These are phyloP conservation scores for Aspergillus sp. DNA, from an alignment of 2,329 filamentous ascomycete genomes.

Conservation along the genomic window DNA sequence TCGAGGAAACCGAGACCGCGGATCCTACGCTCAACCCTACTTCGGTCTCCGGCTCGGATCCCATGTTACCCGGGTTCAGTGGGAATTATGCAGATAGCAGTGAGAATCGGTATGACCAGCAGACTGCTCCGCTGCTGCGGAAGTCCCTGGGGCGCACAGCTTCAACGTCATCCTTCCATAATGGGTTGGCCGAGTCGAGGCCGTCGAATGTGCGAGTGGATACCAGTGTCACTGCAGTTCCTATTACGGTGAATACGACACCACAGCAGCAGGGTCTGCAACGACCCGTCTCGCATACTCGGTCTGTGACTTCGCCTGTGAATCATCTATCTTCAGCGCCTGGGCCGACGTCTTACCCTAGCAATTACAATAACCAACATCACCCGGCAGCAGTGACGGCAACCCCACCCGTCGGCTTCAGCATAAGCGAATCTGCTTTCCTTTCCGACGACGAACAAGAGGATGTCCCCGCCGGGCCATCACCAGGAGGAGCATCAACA, in stretches of 20 bases:
- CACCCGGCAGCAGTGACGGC: too few species aligned
- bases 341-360: too few species aligned
- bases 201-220: slow-evolving; percentile 50
- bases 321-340: slow-evolving; percentile 40
- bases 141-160: slow-evolving; percentile 68
- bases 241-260: too few species aligned
- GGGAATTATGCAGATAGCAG: slow-evolving; percentile 62
- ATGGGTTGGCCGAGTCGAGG: slow-evolving; percentile 69
- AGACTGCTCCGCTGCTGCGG: slow-evolving; percentile 81
- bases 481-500: too few species aligned
- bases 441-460: slow-evolving; percentile 71
- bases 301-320: slow-evolving; percentile 75
- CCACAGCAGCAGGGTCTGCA: too few species aligned
- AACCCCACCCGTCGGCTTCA: slow-evolving; percentile 40
- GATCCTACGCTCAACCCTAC: slow-evolving; percentile 44
- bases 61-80: slow-evolving; percentile 43
- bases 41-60: slow-evolving; percentile 24
- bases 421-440: slow-evolving; percentile 47
- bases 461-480: slow-evolving; percentile 35
- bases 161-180: slow-evolving; percentile 70
- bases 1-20: slow-evolving; percentile 57
- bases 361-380: too few species aligned
- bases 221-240: slow-evolving; percentile 29
- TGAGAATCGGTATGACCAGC: slow-evolving; percentile 83
- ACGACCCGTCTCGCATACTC: slow-evolving; percentile 64